These are phyloP conservation scores for Ophiostoma sp. DNA, from an alignment of 2,329 filamentous ascomycete genomes.

Conservation along the genomic window DNA sequence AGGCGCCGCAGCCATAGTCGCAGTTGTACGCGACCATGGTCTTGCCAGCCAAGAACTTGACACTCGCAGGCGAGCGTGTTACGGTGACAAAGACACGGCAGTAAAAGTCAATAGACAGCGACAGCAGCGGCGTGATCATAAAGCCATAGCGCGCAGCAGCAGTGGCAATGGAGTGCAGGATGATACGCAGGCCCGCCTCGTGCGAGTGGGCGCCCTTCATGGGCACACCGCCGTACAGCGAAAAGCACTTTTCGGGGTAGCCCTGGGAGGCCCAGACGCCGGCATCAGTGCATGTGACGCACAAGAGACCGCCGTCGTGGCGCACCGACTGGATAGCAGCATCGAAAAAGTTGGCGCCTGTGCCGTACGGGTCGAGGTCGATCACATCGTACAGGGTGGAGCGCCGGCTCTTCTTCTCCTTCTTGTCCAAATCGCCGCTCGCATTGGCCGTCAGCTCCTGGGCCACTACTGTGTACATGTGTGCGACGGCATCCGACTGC, in stretches of 20 bases:
- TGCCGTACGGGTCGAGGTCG: slow-evolving; percentile 93
- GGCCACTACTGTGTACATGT: slow-evolving; percentile 77
- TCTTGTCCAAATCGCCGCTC: not conserved
- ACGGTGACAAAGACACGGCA: slow-evolving; percentile 82
- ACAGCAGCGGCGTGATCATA: slow-evolving; percentile 83
- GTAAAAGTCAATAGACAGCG: slow-evolving; percentile 94
- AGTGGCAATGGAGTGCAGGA: slow-evolving; percentile 74
- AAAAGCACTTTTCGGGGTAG: slow-evolving; percentile 89
- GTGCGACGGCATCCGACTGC: slow-evolving; percentile 76
- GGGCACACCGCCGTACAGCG: slow-evolving; percentile 87
- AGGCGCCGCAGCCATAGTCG: slow-evolving; percentile 85
- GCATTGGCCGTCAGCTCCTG: slow-evolving; percentile 41
- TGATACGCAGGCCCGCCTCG: slow-evolving; percentile 80
- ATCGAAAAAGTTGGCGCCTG: slow-evolving; percentile 87
- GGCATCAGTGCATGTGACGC: slow-evolving; percentile 94
- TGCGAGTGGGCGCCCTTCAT: slow-evolving; percentile 81
- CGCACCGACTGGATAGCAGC: slow-evolving; percentile 78
- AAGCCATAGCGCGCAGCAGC: slow-evolving; percentile 81
- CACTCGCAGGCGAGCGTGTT: slow-evolving; percentile 70
- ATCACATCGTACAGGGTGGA: slow-evolving; percentile 71
- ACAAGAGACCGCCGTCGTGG: slow-evolving; percentile 81
- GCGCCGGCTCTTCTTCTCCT: not conserved
- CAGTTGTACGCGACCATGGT: slow-evolving; percentile 93
- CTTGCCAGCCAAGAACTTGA: slow-evolving; percentile 86
- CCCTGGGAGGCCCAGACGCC: slow-evolving; percentile 91